These are phyloP conservation scores for Colletotrichum tropicale DNA, from an alignment of 2,329 filamentous ascomycete genomes.

Conservation along the genomic window DNA sequence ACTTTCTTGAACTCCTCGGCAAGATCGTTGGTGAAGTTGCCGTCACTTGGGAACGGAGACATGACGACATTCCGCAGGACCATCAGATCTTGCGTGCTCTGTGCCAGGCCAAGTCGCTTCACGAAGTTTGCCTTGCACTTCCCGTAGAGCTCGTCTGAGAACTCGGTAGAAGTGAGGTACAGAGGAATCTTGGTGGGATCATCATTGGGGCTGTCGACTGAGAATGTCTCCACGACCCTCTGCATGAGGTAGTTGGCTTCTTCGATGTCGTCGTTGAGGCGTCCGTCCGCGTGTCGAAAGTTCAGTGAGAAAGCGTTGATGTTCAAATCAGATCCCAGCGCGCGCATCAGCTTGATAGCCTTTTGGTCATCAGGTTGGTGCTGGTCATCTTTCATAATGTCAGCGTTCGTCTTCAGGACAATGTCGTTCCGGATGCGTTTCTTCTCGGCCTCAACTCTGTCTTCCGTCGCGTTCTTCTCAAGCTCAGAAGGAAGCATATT, in stretches of 20 bases:
- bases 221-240: slow-evolving; percentile 44
- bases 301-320: slow-evolving; percentile 51
- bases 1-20: slow-evolving; percentile 34
- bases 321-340: slow-evolving; percentile 49
- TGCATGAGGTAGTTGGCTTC: slow-evolving; percentile 54
- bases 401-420: slow-evolving; percentile 36
- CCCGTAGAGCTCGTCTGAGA: slow-evolving; percentile 43
- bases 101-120: slow-evolving; percentile 38
- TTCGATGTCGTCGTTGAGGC: slow-evolving; percentile 46
- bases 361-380: slow-evolving; percentile 29
- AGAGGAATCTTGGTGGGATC: slow-evolving; percentile 44
- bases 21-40: slow-evolving; percentile 41
- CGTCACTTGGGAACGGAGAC: slow-evolving; percentile 46
- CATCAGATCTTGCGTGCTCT: slow-evolving; percentile 39
- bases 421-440: slow-evolving; percentile 41
- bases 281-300: slow-evolving; percentile 41
- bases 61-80: slow-evolving; percentile 53
- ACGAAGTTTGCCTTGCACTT: slow-evolving; percentile 45
- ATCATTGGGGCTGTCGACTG: slow-evolving; percentile 42
- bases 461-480: slow-evolving; percentile 21
- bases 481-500: slow-evolving; percentile 44
- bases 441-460: slow-evolving; percentile 39
- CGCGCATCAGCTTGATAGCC: slow-evolving; percentile 41
- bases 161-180: slow-evolving; percentile 49
- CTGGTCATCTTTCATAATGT: slow-evolving; percentile 35